Conservation (phyloP, 805 yeast species). For the Cyberlindnera suaveolens region DNA sequence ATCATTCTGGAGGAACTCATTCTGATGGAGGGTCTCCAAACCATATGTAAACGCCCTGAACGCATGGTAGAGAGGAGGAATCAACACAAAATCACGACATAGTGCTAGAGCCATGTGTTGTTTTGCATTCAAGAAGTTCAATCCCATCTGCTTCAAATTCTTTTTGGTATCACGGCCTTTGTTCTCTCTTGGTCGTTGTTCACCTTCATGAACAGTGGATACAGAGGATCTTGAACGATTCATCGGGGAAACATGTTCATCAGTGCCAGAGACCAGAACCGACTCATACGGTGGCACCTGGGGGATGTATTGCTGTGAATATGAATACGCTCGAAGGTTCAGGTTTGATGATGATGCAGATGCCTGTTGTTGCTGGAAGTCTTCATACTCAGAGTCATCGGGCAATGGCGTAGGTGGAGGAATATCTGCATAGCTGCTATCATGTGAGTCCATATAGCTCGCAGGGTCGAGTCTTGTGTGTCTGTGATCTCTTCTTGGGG, state of each 20-base stretch:
- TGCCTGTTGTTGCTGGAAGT: slow-evolving; percentile 11
- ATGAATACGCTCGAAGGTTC: neutral
- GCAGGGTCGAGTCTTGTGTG: neutral
- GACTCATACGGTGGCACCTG: too few species aligned
- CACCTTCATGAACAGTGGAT: neutral
- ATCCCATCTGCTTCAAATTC: slow-evolving; percentile 51
- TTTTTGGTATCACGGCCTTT: slow-evolving; percentile 1
- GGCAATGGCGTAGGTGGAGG: slow-evolving; percentile 34
- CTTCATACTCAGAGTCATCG: slow-evolving; percentile 20
- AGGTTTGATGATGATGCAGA: neutral
- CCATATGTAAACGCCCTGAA: slow-evolving; percentile 32
- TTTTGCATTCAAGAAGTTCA: slow-evolving; percentile 64
- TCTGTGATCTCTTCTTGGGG: neutral
- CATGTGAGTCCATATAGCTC: neutral
- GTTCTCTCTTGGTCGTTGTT: neutral
- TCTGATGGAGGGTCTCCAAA: slow-evolving; percentile 2
- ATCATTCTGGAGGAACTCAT: neutral
- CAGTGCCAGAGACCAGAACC: too few species aligned
- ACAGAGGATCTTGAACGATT: too few species aligned
- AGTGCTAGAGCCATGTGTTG: slow-evolving; percentile 72
- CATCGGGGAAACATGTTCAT: too few species aligned
- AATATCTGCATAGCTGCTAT: slow-evolving; percentile 28
- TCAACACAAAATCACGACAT: slow-evolving; percentile 72
- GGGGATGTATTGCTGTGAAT: too few species aligned
- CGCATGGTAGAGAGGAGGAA: slow-evolving; percentile 58